A percentile compares a stretch with the other conserved stretches of the same genome.
phyloP scores from a whole-genome alignment of 2,329 filamentous ascomycete genomes.

The Scedosporium aurantiacum region DNA sequence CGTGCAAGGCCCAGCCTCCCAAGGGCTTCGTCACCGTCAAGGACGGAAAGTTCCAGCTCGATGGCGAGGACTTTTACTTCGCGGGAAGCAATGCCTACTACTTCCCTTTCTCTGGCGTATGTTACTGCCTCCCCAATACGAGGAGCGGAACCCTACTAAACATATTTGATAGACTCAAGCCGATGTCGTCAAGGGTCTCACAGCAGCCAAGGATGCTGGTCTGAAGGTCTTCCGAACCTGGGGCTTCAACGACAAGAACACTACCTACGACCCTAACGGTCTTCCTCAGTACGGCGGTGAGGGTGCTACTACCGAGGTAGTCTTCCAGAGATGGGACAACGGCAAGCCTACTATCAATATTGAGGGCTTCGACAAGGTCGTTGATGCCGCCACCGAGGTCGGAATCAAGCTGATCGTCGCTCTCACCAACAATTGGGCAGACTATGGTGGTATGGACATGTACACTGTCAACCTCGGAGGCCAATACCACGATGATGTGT shows the following conservation, averaged over 20 bases:
- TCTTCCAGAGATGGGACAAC: conserved; percentile 35
- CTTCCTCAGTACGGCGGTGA: conserved; percentile 41
- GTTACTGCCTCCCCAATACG: conserved; percentile 8
- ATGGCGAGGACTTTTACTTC: conserved; percentile 45
- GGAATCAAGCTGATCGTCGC: conserved; percentile 43
- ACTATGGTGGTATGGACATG: conserved; percentile 49
- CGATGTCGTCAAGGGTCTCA: conserved; percentile 34
- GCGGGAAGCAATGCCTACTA: conserved; percentile 48
- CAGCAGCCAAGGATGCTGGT: conserved; percentile 34
- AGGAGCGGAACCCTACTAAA: not conserved
- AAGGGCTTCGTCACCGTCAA: conserved; percentile 36
- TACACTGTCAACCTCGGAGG: conserved; percentile 45
- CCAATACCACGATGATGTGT: conserved; percentile 36
- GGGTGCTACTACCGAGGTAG: conserved; percentile 29
- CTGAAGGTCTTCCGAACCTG: conserved; percentile 44
- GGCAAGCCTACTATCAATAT: conserved; percentile 30
- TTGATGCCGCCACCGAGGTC: conserved; percentile 34
- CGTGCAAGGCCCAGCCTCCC: not conserved
- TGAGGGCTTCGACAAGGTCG: conserved; percentile 38
- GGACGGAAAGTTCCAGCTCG: conserved; percentile 38
- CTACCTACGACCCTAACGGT: conserved; percentile 30
- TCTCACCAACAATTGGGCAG: conserved; percentile 48
- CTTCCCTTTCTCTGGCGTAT: conserved; percentile 41
- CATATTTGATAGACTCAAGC: conserved; percentile 26
- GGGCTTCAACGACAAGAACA: conserved; percentile 48